phyloP scores from a whole-genome alignment of 192 early-diverging fungal genomes.

The Spinellus fusiger region DNA sequence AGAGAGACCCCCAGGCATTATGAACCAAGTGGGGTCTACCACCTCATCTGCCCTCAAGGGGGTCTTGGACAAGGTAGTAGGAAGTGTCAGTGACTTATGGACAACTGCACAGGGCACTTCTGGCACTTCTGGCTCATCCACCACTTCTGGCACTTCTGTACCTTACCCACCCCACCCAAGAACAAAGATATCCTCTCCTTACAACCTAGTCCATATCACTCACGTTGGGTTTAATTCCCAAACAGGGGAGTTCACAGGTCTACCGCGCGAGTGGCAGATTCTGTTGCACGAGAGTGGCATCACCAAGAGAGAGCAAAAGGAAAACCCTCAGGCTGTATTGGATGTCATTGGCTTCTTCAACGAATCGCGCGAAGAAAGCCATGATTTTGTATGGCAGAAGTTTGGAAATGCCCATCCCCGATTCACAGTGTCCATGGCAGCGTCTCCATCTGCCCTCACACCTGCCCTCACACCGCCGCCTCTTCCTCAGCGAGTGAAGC shows the following conservation, averaged over 20 bases:
- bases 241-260: constrained; percentile 91
- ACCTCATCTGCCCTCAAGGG: constrained; percentile 36
- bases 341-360: constrained; percentile 81
- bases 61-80: constrained; percentile 48
- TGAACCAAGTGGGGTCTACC: not conserved
- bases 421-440: too few species aligned
- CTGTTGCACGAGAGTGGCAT: constrained; percentile 92
- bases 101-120: constrained; percentile 13
- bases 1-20: not conserved
- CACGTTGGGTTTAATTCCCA: constrained; percentile 97
- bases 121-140: too few species aligned
- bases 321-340: constrained; percentile 83
- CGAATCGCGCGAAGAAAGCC: constrained; percentile 35
- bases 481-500: constrained; percentile 16
- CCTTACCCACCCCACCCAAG: constrained; percentile 38
- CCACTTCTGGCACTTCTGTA: not conserved
- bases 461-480: constrained; percentile 14
- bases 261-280: constrained; percentile 91
- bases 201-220: constrained; percentile 94
- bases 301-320: constrained; percentile 86
- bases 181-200: constrained; percentile 88
- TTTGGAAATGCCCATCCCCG: constrained; percentile 20
- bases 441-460: too few species aligned
- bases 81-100: constrained; percentile 33
- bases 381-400: constrained; percentile 31